Percentiles rank a stretch among this genome's conserved stretches.
Conservation (phyloP, 2,329 filamentous ascomycete species). For the Microdochium trichocladiopsis region DNA sequence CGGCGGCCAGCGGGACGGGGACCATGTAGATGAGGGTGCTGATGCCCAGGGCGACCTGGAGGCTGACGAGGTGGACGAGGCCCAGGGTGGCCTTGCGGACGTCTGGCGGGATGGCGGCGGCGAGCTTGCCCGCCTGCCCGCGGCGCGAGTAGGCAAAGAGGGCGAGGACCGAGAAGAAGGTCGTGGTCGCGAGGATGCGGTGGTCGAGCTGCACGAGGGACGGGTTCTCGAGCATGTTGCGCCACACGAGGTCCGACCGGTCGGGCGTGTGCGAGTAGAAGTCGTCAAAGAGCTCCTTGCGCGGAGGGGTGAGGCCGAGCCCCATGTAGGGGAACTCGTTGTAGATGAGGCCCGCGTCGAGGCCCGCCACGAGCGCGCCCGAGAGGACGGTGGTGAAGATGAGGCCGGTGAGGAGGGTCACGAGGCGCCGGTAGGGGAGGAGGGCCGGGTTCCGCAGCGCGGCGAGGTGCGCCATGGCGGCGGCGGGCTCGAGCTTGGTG, state of each 20-base stretch:
- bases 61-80: conserved; percentile 70
- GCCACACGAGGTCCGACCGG: conserved; percentile 83
- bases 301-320: conserved; percentile 70
- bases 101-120: conserved; percentile 50
- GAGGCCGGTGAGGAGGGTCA: conserved; percentile 63
- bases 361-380: conserved; percentile 84
- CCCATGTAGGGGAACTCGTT: conserved; percentile 99
- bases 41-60: conserved; percentile 85
- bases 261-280: conserved; percentile 81
- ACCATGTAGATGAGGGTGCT: conserved; percentile 90
- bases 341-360: conserved; percentile 96
- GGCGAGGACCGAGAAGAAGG: conserved; percentile 72
- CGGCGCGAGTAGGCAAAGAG: conserved; percentile 75
- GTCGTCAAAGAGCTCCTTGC: conserved; percentile 72
- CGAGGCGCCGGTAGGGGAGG: conserved; percentile 64
- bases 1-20: conserved; percentile 77
- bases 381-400: conserved; percentile 91
- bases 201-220: conserved; percentile 94
- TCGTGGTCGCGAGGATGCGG: conserved; percentile 83
- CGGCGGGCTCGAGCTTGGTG: conserved; percentile 46
- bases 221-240: conserved; percentile 96
- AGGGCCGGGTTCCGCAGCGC: conserved; percentile 62
- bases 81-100: conserved; percentile 67
- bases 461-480: conserved; percentile 52
- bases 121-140: conserved; percentile 43